Percentiles rank a stretch among this genome's conserved stretches.
These are phyloP conservation scores for Carpinus fangiana DNA, from an alignment of 306 rosid species.

Conservation along the genomic window DNA sequence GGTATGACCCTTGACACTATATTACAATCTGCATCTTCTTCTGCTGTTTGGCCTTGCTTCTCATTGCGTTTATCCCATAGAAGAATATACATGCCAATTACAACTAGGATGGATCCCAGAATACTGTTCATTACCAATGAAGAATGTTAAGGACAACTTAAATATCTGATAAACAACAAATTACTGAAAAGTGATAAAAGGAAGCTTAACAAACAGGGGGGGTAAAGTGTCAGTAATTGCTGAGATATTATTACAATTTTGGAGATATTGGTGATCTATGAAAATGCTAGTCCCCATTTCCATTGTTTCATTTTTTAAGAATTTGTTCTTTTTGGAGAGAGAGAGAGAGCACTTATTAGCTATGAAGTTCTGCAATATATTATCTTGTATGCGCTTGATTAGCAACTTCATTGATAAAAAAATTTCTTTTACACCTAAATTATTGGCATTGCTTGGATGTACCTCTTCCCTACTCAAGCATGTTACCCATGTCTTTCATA, in stretches of 20 bases:
- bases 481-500: not conserved
- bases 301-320: too few species aligned
- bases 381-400: constrained; percentile 5
- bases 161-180: not conserved
- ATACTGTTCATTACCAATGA: constrained; percentile 47
- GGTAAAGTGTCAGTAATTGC: too few species aligned
- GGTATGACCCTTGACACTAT: constrained; percentile 24
- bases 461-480: not conserved
- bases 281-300: too few species aligned
- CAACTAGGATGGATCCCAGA: constrained; percentile 69
- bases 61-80: constrained; percentile 76
- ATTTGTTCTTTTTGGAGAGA: too few species aligned
- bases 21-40: constrained; percentile 36
- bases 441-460: not conserved
- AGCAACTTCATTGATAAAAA: not conserved
- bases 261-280: too few species aligned
- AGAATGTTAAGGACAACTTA: constrained; percentile 24
- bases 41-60: constrained; percentile 46
- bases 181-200: constrained; percentile 15
- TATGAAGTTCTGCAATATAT: constrained; percentile 13
- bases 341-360: not conserved
- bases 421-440: not conserved
- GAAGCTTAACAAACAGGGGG: not conserved
- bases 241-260: too few species aligned
- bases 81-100: constrained; percentile 77